A percentile compares a stretch with the other conserved stretches of the same genome.
These are phyloP conservation scores for Colletotrichum sansevieriae DNA, from an alignment of 2,329 filamentous ascomycete genomes.

Conservation along the genomic window DNA sequence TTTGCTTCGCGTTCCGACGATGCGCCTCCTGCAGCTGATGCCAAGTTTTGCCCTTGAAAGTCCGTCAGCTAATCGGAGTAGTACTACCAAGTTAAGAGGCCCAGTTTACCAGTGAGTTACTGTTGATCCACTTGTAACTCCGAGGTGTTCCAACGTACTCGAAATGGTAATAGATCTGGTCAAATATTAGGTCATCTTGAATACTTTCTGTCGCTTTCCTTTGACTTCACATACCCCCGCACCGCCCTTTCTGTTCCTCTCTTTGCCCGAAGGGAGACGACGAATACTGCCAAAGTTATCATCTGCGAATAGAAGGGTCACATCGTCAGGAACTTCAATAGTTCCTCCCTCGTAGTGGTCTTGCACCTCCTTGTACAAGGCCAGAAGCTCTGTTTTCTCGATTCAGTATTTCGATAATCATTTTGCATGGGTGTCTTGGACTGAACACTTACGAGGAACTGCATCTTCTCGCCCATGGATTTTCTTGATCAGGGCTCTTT, in stretches of 20 bases:
- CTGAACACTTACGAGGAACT: conserved; percentile 53
- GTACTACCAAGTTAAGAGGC: too few species aligned
- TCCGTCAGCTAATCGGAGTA: too few species aligned
- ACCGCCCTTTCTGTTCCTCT: conserved; percentile 66
- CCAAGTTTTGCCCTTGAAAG: conserved; percentile 51
- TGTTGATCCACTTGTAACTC: conserved; percentile 74
- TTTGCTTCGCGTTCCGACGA: conserved; percentile 58
- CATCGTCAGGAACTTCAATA: conserved; percentile 69
- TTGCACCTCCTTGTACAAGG: conserved; percentile 75
- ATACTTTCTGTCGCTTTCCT: neutral
- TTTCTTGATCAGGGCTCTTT: conserved; percentile 66
- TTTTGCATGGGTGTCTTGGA: neutral
- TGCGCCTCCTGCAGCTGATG: conserved; percentile 70
- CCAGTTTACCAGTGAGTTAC: conserved; percentile 63
- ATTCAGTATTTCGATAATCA: neutral
- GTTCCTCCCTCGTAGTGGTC: conserved; percentile 70
- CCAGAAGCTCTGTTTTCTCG: conserved; percentile 65
- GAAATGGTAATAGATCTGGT: conserved; percentile 64
- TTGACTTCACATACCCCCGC: conserved; percentile 60
- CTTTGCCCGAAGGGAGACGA: conserved; percentile 66
- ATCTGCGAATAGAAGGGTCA: conserved; percentile 73
- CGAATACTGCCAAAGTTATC: conserved; percentile 74
- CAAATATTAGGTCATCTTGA: conserved; percentile 36
- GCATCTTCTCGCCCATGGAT: conserved; percentile 61
- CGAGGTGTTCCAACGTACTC: conserved; percentile 73